A percentile compares a stretch with the other conserved stretches of the same genome.
Conservation (phyloP, 495 filamentous ascomycete genomes). For the Neurospora sublineolata region DNA sequence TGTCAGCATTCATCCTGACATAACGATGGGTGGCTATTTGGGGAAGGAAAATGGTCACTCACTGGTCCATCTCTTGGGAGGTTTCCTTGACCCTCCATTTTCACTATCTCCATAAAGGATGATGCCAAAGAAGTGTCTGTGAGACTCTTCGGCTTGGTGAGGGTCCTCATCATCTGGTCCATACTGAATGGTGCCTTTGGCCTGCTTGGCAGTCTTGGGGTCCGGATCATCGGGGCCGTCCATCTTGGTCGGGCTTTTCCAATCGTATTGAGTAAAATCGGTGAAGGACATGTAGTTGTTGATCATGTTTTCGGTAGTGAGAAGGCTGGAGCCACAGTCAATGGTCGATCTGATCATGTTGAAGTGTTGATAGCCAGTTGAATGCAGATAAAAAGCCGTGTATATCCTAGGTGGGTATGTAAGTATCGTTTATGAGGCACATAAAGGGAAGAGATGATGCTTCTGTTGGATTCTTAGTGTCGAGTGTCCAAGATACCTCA, state of each 20-base stretch:
- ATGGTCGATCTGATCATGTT: background rate
- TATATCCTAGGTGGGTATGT: background rate
- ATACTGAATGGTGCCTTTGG: background rate
- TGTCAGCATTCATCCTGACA: background rate
- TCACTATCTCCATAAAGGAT: background rate
- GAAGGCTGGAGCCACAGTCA: background rate
- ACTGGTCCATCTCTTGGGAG: background rate
- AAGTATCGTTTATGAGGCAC: background rate
- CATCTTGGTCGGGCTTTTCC: background rate
- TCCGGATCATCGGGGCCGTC: background rate
- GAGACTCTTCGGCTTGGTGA: background rate
- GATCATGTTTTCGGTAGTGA: background rate
- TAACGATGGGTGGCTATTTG: background rate
- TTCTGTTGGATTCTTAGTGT: background rate
- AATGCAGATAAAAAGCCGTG: background rate
- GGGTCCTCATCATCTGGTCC: background rate
- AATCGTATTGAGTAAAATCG: background rate
- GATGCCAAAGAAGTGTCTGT: background rate
- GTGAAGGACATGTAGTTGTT: background rate
- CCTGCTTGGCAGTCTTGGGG: background rate
- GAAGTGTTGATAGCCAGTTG: background rate
- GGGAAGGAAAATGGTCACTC: background rate
- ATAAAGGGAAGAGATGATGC: background rate
- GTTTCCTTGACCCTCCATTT: background rate
- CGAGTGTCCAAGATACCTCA: background rate